Conservation (phyloP, 169 alveolate species). For the Plasmodium chabaudi region DNA sequence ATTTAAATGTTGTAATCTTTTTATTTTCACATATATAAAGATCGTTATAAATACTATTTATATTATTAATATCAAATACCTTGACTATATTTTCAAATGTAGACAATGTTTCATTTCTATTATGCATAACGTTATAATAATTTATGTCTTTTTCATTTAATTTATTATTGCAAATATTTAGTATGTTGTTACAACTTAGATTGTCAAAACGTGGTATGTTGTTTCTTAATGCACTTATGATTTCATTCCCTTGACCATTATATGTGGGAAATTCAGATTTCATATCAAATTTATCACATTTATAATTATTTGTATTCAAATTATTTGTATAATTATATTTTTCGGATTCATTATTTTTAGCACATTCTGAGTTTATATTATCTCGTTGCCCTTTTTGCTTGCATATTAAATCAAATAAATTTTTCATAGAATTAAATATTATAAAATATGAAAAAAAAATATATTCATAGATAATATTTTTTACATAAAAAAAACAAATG, state of each 20-base stretch:
- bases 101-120: background rate
- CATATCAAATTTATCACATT: background rate
- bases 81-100: constrained; percentile 33
- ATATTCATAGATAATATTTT: constrained; percentile 36
- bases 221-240: background rate
- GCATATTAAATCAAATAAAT: constrained; percentile 44
- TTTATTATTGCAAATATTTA: background rate
- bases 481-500: constrained; percentile 73
- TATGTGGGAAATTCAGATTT: too few relatives aligned
- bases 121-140: background rate
- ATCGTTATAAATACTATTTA: constrained; percentile 57
- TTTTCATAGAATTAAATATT: constrained; percentile 59
- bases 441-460: constrained; percentile 70
- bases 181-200: background rate
- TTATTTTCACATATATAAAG: constrained; percentile 76
- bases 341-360: background rate
- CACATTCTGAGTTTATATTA: background rate
- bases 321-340: background rate
- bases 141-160: background rate
- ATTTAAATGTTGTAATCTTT: constrained; percentile 50
- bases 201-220: background rate
- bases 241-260: background rate
- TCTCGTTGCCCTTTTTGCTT: background rate
- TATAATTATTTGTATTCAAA: background rate
- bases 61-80: constrained; percentile 62